These are phyloP conservation scores for Ganoderma meredithae DNA, from an alignment of 1,284 basidiomycete species.

Conservation along the genomic window DNA sequence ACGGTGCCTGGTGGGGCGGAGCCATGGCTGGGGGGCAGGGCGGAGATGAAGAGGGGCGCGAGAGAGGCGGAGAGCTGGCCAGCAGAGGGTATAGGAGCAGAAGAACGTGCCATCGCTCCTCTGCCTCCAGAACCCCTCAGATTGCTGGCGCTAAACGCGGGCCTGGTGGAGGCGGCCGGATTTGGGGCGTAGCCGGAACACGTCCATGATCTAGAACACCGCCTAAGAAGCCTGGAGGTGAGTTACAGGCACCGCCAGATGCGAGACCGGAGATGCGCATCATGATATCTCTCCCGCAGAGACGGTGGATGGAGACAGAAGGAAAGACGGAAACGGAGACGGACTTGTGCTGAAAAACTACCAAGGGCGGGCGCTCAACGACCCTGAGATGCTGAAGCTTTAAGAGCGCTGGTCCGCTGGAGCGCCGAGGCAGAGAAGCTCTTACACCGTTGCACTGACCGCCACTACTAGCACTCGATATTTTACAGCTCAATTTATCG, in stretches of 20 bases:
- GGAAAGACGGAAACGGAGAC: background rate
- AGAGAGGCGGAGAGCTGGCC: background rate
- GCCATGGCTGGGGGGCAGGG: background rate
- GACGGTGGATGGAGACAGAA: background rate
- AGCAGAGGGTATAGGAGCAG: constrained; percentile 2
- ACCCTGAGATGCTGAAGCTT: too few species aligned
- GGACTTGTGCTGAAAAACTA: too few species aligned
- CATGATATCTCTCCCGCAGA: background rate
- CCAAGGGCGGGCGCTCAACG: too few species aligned
- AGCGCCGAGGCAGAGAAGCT: too few species aligned
- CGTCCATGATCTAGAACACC: background rate
- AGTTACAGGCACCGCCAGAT: background rate
- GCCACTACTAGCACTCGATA: background rate
- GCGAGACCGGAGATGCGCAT: background rate
- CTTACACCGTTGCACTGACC: too few species aligned
- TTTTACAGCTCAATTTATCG: background rate
- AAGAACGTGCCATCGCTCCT: background rate
- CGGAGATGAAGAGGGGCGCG: constrained; percentile 9
- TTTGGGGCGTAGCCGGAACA: constrained; percentile 1
- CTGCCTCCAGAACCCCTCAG: background rate
- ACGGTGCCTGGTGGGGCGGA: constrained; percentile 8
- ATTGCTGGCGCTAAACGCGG: background rate
- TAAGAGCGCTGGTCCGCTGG: too few species aligned
- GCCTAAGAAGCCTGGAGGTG: background rate
- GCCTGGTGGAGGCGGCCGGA: background rate